Percentiles rank a stretch among this genome's conserved stretches.
Evolutionary conservation across 1,284 basidiomycete genomes (phyloP).

Genomic region (Mycosarcoma maydis): DNA sequence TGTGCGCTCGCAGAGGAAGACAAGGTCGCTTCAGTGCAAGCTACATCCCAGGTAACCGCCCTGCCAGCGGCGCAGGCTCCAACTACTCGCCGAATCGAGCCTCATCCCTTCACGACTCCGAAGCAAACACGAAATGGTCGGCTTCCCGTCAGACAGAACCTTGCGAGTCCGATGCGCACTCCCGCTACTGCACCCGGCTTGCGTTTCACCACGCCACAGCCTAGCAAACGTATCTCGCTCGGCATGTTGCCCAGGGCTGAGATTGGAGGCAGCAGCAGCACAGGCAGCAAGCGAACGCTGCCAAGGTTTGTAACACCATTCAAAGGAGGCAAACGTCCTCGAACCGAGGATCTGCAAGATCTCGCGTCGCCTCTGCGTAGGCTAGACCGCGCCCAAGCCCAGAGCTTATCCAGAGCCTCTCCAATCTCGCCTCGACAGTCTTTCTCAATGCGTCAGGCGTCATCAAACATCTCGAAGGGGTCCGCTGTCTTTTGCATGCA

Average conservation of each 20-base stretch:
- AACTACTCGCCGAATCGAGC: not conserved
- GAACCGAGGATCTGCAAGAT: conserved; percentile 13
- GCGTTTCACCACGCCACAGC: conserved; percentile 30
- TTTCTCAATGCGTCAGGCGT: not conserved
- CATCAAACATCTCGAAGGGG: not conserved
- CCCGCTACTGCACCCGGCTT: conserved; percentile 3
- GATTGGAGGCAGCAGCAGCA: conserved; percentile 28
- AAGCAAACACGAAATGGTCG: conserved; percentile 7
- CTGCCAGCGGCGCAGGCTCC: not conserved
- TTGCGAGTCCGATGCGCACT: conserved; percentile 18
- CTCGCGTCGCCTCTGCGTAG: conserved; percentile 19
- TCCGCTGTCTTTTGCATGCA: conserved; percentile 26
- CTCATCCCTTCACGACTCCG: conserved; percentile 18
- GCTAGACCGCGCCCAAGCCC: conserved; percentile 1
- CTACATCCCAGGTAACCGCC: not conserved
- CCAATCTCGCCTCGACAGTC: conserved; percentile 8
- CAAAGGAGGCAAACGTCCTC: conserved; percentile 45
- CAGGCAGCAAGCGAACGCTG: conserved; percentile 25
- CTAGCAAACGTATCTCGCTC: conserved; percentile 37
- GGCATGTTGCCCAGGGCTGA: conserved; percentile 40
- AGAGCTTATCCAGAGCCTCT: not conserved
- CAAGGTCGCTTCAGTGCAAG: not conserved
- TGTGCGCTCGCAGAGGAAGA: not conserved
- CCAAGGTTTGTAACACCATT: conserved; percentile 53
- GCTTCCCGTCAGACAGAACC: conserved; percentile 1